Evolutionary conservation across 2,329 filamentous ascomycete genomes (phyloP).

Genomic region (Apiospora aurea): DNA sequence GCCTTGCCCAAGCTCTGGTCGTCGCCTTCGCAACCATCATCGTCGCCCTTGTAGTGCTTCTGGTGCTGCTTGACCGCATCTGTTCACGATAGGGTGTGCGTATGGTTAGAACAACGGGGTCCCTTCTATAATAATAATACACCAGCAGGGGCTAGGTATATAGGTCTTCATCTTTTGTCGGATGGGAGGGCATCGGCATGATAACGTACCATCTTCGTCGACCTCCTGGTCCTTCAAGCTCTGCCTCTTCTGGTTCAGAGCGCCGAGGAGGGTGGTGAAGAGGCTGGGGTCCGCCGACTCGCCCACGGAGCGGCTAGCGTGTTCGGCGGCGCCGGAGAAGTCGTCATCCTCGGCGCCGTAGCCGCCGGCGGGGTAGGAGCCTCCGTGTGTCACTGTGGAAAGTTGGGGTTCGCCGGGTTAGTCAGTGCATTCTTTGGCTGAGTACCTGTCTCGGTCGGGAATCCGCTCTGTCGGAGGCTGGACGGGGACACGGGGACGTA

Average conservation of each 20-base stretch:
- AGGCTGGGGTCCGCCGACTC: conserved; percentile 54
- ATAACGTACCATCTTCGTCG: conserved; percentile 56
- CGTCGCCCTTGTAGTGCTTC: conserved; percentile 68
- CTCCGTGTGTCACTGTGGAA: conserved; percentile 39
- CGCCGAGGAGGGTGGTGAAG: conserved; percentile 56
- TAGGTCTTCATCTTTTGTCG: background rate
- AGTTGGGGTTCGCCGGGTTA: background rate
- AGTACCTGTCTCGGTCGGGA: background rate
- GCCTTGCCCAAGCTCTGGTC: conserved; percentile 69
- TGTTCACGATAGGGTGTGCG: conserved; percentile 36
- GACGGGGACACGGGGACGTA: conserved; percentile 26
- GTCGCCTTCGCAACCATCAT: conserved; percentile 54
- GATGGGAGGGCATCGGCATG: background rate
- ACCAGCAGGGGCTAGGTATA: too few relatives aligned
- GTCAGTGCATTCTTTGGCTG: background rate
- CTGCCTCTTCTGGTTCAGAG: conserved; percentile 57
- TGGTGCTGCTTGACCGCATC: conserved; percentile 79
- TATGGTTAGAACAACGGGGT: background rate
- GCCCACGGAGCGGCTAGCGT: conserved; percentile 56
- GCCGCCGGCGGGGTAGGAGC: conserved; percentile 42
- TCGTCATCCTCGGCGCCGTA: conserved; percentile 54
- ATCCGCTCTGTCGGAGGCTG: background rate
- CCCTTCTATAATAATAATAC: too few relatives aligned
- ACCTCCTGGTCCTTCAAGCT: conserved; percentile 53
- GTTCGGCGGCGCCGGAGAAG: conserved; percentile 54